A percentile compares a stretch with the other conserved stretches of the same genome.
Conservation (phyloP, 805 yeast genomes). For the Schwanniomyces vanrijiae region DNA sequence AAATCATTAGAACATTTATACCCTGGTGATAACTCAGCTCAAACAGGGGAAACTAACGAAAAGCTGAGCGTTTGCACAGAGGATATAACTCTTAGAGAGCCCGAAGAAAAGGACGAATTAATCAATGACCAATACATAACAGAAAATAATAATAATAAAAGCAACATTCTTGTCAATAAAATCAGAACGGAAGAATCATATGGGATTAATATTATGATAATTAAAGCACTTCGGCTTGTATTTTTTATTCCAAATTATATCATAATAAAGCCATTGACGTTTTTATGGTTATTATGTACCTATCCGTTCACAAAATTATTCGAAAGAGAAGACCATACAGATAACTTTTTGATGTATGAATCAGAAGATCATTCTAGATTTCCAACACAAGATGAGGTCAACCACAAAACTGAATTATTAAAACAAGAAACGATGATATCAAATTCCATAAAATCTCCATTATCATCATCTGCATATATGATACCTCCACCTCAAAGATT, state of each 20-base stretch:
- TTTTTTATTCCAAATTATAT: conserved; percentile 51
- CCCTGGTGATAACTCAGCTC: conserved; percentile 10
- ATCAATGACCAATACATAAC: not conserved
- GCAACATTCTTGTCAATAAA: not conserved
- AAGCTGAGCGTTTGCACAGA: not conserved
- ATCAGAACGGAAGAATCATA: not conserved
- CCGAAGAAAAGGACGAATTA: not conserved
- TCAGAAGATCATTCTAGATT: not conserved
- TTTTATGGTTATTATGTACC: conserved; percentile 51
- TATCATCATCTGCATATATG: conserved; percentile 40
- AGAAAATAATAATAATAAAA: not conserved
- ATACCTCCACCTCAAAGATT: conserved; percentile 47
- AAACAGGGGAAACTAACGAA: not conserved
- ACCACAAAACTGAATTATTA: conserved; percentile 36
- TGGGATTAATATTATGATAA: not conserved
- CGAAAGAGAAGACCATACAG: not conserved
- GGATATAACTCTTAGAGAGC: not conserved
- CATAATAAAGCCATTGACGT: conserved; percentile 51
- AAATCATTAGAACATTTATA: conserved; percentile 30
- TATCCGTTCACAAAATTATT: conserved; percentile 54
- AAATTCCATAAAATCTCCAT: conserved; percentile 42
- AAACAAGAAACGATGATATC: conserved; percentile 42
- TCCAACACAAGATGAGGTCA: conserved; percentile 9
- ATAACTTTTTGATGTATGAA: not conserved
- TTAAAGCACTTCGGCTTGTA: not conserved